These are phyloP conservation scores for Aspergillus caelatus DNA, from an alignment of 2,329 filamentous ascomycete species.

Conservation along the genomic window DNA sequence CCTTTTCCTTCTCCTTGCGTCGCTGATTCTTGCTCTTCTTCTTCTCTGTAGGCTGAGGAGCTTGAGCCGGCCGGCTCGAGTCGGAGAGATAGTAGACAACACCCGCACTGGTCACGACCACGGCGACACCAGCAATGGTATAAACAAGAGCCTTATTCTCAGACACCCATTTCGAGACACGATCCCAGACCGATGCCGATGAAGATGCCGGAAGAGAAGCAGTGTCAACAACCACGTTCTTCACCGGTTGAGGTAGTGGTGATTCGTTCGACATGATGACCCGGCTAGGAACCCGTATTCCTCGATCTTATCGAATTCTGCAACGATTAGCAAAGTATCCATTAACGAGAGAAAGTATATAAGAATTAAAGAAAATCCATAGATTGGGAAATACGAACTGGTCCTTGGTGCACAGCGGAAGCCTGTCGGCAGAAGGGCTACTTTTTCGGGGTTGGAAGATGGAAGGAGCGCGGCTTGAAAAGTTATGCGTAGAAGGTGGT, in stretches of 20 bases:
- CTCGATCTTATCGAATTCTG: slow-evolving; percentile 12
- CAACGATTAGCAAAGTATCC: not conserved
- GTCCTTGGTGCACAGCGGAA: slow-evolving; percentile 22
- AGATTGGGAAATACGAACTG: slow-evolving; percentile 17
- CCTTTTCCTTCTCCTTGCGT: slow-evolving; percentile 67
- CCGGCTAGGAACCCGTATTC: slow-evolving; percentile 21
- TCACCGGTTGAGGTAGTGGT: slow-evolving; percentile 38
- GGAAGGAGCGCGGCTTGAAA: slow-evolving; percentile 38
- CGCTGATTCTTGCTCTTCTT: slow-evolving; percentile 90
- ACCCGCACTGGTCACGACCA: slow-evolving; percentile 88
- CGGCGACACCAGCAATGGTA: slow-evolving; percentile 90
- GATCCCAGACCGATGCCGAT: slow-evolving; percentile 80
- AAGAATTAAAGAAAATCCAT: not conserved
- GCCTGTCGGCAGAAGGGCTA: slow-evolving; percentile 19
- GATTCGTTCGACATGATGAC: slow-evolving; percentile 46
- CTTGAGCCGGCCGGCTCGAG: slow-evolving; percentile 47
- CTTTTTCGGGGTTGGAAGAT: slow-evolving; percentile 24
- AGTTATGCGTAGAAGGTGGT: slow-evolving; percentile 34
- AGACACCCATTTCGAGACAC: slow-evolving; percentile 85
- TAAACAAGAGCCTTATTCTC: slow-evolving; percentile 96
- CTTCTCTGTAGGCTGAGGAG: slow-evolving; percentile 48
- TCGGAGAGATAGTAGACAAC: slow-evolving; percentile 85
- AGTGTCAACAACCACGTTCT: slow-evolving; percentile 45
- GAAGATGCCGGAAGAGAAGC: slow-evolving; percentile 47
- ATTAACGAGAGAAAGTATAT: slow-evolving; percentile 10